phyloP scores from a whole-genome alignment of 2,329 filamentous ascomycete genomes.

The Purpureocillium takamizusanense region DNA sequence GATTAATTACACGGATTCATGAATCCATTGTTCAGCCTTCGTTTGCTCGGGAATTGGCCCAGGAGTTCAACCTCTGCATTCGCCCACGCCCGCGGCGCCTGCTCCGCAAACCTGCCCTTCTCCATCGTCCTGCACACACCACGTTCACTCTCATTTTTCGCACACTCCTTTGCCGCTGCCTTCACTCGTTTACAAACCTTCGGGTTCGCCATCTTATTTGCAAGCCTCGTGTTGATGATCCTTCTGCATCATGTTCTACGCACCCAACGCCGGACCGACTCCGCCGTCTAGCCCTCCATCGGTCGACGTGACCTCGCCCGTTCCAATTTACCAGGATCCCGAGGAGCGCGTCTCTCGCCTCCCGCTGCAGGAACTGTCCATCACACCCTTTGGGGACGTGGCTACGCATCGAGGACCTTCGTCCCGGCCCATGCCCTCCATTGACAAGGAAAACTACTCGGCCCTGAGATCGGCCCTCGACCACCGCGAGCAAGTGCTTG shows the following conservation, averaged over 20 bases:
- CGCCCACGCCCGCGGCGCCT: no score
- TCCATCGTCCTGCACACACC: no score
- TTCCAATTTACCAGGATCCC: conserved; percentile 4
- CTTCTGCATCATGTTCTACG: background rate
- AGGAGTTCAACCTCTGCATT: no score
- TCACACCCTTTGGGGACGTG: conserved; percentile 13
- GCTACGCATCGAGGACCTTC: conserved; percentile 11
- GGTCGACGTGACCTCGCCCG: conserved; percentile 10
- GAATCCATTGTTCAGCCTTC: no score
- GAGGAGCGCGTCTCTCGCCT: conserved; percentile 11
- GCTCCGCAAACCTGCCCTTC: no score
- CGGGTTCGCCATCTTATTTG: no score
- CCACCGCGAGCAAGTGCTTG: conserved; percentile 6
- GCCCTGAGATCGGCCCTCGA: conserved; percentile 9
- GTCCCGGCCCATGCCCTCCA: conserved; percentile 13
- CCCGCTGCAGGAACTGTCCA: conserved; percentile 17
- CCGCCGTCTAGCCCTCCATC: conserved; percentile 1
- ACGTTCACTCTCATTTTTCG: no score
- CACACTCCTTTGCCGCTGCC: no score
- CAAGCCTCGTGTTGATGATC: no score
- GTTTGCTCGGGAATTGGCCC: background rate
- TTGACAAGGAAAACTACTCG: conserved; percentile 17
- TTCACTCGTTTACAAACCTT: no score
- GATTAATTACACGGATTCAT: no score
- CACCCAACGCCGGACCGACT: background rate